Percentiles rank a stretch among this genome's conserved stretches.
These are phyloP conservation scores for Hemileia vastatrix DNA, from an alignment of 1,284 basidiomycete genomes.

Conservation along the genomic window DNA sequence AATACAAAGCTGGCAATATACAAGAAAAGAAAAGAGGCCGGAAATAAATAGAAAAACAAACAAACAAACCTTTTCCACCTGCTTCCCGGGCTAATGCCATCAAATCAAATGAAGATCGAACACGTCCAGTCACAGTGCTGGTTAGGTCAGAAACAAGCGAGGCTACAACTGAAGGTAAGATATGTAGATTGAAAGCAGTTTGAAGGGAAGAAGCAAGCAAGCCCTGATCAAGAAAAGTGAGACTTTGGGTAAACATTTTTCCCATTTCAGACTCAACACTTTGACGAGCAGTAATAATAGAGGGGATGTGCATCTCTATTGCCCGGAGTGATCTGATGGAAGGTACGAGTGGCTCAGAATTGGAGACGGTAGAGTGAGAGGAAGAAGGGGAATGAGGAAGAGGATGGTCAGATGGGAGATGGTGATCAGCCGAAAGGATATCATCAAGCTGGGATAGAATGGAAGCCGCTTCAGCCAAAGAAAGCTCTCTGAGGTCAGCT, in stretches of 20 bases:
- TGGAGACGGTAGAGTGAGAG: too few relatives aligned
- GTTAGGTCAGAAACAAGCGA: conserved; percentile 70
- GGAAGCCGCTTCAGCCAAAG: conserved; percentile 2
- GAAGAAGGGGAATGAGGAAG: too few relatives aligned
- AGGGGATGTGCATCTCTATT: conserved; percentile 1
- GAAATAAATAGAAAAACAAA: too few relatives aligned
- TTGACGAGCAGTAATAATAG: conserved; percentile 1
- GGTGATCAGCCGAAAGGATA: neutral
- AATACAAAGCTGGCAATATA: too few relatives aligned
- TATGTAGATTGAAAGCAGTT: conserved; percentile 81
- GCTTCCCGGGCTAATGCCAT: conserved; percentile 73
- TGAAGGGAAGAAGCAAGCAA: conserved; percentile 81
- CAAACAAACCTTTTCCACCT: conserved; percentile 57
- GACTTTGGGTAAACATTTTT: neutral
- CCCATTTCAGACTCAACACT: conserved; percentile 8
- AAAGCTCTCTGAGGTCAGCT: neutral
- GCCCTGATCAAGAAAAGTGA: conserved; percentile 54
- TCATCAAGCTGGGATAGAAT: conserved; percentile 9
- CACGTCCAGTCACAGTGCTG: conserved; percentile 66
- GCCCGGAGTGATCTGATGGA: conserved; percentile 8
- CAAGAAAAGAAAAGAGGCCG: too few relatives aligned
- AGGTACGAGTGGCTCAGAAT: neutral
- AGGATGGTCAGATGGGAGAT: neutral
- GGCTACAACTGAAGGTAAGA: conserved; percentile 71
- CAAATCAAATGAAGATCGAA: conserved; percentile 73